phyloP scores from a whole-genome alignment of 352 stramenopile genomes.

The Phytopythium boreale region DNA sequence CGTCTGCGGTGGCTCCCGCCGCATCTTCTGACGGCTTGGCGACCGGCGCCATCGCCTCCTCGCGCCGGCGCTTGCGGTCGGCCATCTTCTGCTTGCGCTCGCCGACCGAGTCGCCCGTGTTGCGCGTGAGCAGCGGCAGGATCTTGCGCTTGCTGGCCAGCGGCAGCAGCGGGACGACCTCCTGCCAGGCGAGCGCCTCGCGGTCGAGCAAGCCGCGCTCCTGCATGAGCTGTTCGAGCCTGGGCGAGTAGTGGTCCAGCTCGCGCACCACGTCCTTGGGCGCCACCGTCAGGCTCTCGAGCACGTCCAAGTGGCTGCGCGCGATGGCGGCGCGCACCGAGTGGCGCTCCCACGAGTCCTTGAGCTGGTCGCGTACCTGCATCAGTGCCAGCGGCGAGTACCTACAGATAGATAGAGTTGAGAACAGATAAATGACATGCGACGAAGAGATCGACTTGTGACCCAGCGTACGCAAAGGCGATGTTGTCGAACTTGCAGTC shows the following conservation, averaged over 20 bases:
- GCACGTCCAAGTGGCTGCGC: constrained; percentile 62
- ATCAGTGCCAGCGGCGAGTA: constrained; percentile 73
- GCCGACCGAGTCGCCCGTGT: constrained; percentile 76
- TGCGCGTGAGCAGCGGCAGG: constrained; percentile 59
- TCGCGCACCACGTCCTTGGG: constrained; percentile 47
- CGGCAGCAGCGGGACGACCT: constrained; percentile 51
- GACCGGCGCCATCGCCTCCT: constrained; percentile 15
- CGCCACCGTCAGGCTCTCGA: constrained; percentile 46
- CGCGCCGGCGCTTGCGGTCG: constrained; percentile 70
- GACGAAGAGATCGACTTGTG: neutral
- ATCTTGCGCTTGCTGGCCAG: constrained; percentile 54
- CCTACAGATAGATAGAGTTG: constrained; percentile 26
- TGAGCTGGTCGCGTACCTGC: constrained; percentile 78
- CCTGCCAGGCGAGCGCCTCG: constrained; percentile 40
- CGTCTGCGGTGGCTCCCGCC: neutral
- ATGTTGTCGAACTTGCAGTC: constrained; percentile 93
- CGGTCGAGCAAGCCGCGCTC: constrained; percentile 48
- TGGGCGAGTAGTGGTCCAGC: constrained; percentile 71
- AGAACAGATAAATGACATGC: neutral
- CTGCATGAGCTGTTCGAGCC: constrained; percentile 71
- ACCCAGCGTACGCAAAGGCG: constrained; percentile 49
- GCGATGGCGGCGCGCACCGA: constrained; percentile 70
- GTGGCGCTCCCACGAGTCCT: constrained; percentile 82
- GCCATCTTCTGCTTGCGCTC: constrained; percentile 73
- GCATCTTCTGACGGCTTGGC: neutral